Evolutionary conservation across 1,284 basidiomycete species (phyloP).

Genomic region (Clitocybe nebularis): DNA sequence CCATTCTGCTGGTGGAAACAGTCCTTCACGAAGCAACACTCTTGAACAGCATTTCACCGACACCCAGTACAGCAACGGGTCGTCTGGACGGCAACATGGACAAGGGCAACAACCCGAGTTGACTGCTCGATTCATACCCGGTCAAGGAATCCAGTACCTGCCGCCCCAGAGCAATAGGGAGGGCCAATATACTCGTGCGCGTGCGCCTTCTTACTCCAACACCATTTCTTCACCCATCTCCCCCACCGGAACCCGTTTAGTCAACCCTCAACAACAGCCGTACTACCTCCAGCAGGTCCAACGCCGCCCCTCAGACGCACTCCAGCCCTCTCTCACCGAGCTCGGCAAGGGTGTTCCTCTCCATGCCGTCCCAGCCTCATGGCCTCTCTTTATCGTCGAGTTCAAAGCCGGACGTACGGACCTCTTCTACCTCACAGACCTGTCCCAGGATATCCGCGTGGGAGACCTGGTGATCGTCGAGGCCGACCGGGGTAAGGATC

Average conservation of each 20-base stretch:
- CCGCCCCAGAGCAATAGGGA: conserved; percentile 31
- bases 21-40: conserved; percentile 32
- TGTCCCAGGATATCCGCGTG: conserved; percentile 57
- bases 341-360: conserved; percentile 90
- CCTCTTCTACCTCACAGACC: conserved; percentile 83
- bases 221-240: conserved; percentile 41
- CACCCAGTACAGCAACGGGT: conserved; percentile 27
- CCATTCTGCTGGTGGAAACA: conserved; percentile 35
- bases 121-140: conserved; percentile 57
- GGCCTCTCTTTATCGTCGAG: conserved; percentile 94
- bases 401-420: conserved; percentile 97
- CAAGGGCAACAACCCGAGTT: conserved; percentile 30
- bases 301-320: conserved; percentile 47
- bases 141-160: conserved; percentile 61
- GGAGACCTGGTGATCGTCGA: conserved; percentile 97
- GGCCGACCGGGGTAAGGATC: conserved; percentile 91
- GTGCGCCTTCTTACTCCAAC: conserved; percentile 35
- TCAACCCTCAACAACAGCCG: conserved; percentile 41
- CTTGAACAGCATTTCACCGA: conserved; percentile 41
- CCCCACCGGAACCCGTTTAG: conserved; percentile 35
- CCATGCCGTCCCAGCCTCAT: conserved; percentile 73
- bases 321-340: conserved; percentile 48
- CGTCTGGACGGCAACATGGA: conserved; percentile 20
- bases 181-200: conserved; percentile 31
- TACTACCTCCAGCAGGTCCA: conserved; percentile 36